Evolutionary conservation across 2,329 filamentous ascomycete species (phyloP).

Genomic region (Sporothrix globosa): DNA sequence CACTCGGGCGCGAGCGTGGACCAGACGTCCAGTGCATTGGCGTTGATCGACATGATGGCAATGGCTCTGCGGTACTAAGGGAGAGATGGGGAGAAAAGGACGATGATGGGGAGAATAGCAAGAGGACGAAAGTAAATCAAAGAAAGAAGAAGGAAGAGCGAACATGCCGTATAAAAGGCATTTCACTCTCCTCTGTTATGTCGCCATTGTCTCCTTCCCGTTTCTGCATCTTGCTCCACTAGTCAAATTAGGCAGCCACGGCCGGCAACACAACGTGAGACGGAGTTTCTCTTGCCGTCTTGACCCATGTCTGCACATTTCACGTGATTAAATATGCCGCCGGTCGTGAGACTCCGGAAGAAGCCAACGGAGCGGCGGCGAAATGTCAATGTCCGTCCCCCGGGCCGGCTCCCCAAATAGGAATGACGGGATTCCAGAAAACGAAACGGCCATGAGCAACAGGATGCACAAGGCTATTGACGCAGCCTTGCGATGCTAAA

Average conservation of each 20-base stretch:
- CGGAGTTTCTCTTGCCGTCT: too few species aligned
- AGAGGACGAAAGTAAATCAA: not conserved
- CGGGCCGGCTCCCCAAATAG: not conserved
- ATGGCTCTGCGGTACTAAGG: not conserved
- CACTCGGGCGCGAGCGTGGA: constrained; percentile 49
- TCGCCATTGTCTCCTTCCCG: constrained; percentile 2
- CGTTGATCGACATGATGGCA: constrained; percentile 29
- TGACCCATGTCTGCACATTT: constrained; percentile 1
- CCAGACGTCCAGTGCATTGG: constrained; percentile 45
- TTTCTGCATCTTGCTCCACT: not conserved
- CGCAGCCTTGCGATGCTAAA: constrained; percentile 3
- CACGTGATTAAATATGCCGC: not conserved
- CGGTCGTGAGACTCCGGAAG: too few species aligned
- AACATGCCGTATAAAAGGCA: not conserved
- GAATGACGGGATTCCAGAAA: constrained; percentile 1
- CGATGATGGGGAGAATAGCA: not conserved
- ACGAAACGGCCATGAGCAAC: not conserved
- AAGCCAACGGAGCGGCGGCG: not conserved
- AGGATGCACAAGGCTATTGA: not conserved
- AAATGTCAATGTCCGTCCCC: not conserved
- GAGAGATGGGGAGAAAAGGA: constrained; percentile 1
- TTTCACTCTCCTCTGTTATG: not conserved
- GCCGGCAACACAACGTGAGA: not conserved
- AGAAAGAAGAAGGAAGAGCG: not conserved
- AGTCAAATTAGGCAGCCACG: constrained; percentile 1